Conservation (phyloP, 1,284 basidiomycete genomes). For the Tetrapyrgos nigripes region DNA sequence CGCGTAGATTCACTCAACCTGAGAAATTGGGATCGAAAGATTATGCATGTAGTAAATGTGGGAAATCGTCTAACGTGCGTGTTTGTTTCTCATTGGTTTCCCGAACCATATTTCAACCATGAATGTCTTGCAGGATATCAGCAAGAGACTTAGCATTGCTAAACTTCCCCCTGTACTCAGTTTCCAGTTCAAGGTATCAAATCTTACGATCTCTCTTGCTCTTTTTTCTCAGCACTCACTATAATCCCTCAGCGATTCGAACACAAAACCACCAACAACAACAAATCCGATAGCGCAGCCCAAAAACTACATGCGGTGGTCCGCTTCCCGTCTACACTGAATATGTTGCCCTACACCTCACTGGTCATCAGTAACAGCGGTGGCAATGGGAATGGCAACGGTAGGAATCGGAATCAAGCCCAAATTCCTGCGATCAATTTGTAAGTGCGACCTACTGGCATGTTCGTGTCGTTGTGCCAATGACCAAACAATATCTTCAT, state of each 20-base stretch:
- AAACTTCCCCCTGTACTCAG: constrained; percentile 91
- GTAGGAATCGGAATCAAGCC: too few relatives aligned
- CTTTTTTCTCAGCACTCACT: too few relatives aligned
- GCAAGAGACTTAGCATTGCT: constrained; percentile 84
- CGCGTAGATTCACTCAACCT: constrained; percentile 71
- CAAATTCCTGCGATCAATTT: too few relatives aligned
- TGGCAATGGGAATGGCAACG: constrained; percentile 51
- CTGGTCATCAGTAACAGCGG: constrained; percentile 55
- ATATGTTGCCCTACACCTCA: constrained; percentile 90
- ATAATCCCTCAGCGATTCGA: constrained; percentile 81
- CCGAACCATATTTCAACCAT: constrained; percentile 16
- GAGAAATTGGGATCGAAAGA: constrained; percentile 78
- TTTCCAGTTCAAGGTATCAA: constrained; percentile 90
- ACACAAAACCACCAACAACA: constrained; percentile 78
- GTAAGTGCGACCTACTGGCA: too few relatives aligned
- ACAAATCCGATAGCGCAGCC: constrained; percentile 45
- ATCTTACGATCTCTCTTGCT: background rate
- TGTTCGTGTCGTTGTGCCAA: constrained; percentile 34
- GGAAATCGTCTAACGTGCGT: constrained; percentile 67
- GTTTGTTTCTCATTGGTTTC: constrained; percentile 10
- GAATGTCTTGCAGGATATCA: constrained; percentile 62
- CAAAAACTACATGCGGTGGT: constrained; percentile 89
- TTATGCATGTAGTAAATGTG: constrained; percentile 79
- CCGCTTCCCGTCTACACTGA: constrained; percentile 83
- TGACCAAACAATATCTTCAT: constrained; percentile 24